Evolutionary conservation across 2,329 filamentous ascomycete species (phyloP).

Genomic region (Calcarisporium arbuscula): DNA sequence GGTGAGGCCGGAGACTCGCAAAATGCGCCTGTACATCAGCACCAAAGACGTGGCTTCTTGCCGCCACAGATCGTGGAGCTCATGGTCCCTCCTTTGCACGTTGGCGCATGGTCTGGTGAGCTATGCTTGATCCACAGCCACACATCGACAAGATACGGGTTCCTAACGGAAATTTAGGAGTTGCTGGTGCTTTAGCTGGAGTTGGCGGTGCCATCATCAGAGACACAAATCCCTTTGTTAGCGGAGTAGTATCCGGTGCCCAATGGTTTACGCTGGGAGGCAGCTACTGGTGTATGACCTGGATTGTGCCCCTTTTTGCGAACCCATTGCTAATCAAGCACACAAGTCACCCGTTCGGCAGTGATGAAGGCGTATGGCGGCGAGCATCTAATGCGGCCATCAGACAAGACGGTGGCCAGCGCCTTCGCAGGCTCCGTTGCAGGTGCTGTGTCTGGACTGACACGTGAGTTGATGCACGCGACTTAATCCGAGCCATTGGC

Average conservation of each 20-base stretch:
- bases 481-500: neutral
- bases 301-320: no score
- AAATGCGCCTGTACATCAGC: conserved; percentile 16
- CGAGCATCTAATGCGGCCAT: conserved; percentile 44
- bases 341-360: conserved; percentile 40
- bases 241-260: conserved; percentile 64
- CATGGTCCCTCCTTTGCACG: conserved; percentile 46
- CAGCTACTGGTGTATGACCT: conserved; percentile 63
- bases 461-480: conserved; percentile 35
- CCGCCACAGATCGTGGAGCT: conserved; percentile 39
- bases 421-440: conserved; percentile 65
- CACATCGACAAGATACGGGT: neutral
- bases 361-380: conserved; percentile 42
- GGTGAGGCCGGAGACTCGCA: no score
- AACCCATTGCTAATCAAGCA: conserved; percentile 8
- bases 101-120: conserved; percentile 54
- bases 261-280: conserved; percentile 78
- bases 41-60: conserved; percentile 28
- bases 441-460: conserved; percentile 51
- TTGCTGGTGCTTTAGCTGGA: conserved; percentile 56
- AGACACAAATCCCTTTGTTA: conserved; percentile 60
- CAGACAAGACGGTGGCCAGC: conserved; percentile 61
- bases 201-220: conserved; percentile 66
- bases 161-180: conserved; percentile 33
- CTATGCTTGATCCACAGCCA: conserved; percentile 2